These are phyloP conservation scores for Conticribra guillardii DNA, from an alignment of 108 stramenopile genomes.

Conservation along the genomic window DNA sequence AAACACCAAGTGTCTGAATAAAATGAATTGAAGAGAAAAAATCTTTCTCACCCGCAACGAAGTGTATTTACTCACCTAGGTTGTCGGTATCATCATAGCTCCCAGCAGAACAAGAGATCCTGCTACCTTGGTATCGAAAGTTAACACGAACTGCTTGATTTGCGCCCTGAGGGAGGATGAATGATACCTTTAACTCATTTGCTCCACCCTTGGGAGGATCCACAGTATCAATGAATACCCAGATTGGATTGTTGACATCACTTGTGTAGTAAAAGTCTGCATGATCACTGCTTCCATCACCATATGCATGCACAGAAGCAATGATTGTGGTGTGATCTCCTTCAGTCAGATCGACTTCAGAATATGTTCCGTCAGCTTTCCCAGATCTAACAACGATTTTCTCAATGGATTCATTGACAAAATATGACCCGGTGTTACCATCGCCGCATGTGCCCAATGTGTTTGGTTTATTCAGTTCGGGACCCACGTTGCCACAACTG, in stretches of 20 bases:
- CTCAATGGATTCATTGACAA: constrained; percentile 11
- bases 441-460: constrained; percentile 9
- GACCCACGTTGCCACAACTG: not conserved
- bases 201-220: constrained; percentile 6
- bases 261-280: constrained; percentile 39
- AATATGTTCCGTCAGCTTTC: not conserved
- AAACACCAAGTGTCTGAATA: too few relatives aligned
- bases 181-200: constrained; percentile 5
- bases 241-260: constrained; percentile 13
- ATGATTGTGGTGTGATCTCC: constrained; percentile 17
- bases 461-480: not conserved
- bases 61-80: too few relatives aligned
- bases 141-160: constrained; percentile 38
- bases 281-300: constrained; percentile 6
- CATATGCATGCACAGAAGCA: constrained; percentile 7
- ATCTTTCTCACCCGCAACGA: too few relatives aligned
- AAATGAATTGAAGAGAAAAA: too few relatives aligned
- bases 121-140: constrained; percentile 29
- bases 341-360: constrained; percentile 11
- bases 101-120: too few relatives aligned
- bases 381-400: constrained; percentile 12
- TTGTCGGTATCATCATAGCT: too few relatives aligned
- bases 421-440: constrained; percentile 17
- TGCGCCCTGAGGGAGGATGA: constrained; percentile 14
- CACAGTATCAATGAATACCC: constrained; percentile 22